phyloP scores from a whole-genome alignment of 495 filamentous ascomycete species.

The Penicillium fimorum region DNA sequence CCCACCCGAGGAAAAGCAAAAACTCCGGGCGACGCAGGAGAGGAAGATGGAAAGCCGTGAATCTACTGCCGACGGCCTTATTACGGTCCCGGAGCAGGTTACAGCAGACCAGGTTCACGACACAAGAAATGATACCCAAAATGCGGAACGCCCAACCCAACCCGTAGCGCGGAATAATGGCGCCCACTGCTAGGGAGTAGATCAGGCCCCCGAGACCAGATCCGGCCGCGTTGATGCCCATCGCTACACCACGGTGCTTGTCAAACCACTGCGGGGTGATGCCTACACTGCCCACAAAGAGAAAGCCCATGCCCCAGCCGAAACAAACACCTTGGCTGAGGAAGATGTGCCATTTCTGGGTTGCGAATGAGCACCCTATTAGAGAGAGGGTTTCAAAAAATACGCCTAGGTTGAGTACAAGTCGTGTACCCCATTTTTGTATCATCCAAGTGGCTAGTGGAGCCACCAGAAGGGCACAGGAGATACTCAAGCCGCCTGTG shows the following conservation, averaged over 20 bases:
- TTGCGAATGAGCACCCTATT: conserved; percentile 67
- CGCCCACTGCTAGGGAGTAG: conserved; percentile 49
- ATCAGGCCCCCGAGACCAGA: conserved; percentile 74
- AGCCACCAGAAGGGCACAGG: conserved; percentile 60
- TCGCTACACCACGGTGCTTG: conserved; percentile 66
- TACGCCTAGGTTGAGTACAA: conserved; percentile 58
- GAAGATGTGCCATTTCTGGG: conserved; percentile 68
- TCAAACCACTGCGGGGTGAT: conserved; percentile 80
- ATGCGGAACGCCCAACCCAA: conserved; percentile 74
- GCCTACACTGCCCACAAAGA: conserved; percentile 68
- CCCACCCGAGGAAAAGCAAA: conserved; percentile 64
- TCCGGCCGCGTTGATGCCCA: conserved; percentile 68
- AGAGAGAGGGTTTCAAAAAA: conserved; percentile 59
- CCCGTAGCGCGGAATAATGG: conserved; percentile 59
- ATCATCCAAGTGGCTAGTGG: conserved; percentile 62
- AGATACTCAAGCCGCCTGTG: conserved; percentile 69
- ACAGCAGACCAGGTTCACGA: conserved; percentile 60
- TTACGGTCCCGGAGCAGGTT: conserved; percentile 70
- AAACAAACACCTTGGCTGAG: conserved; percentile 76
- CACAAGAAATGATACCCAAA: conserved; percentile 63
- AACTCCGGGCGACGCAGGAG: conserved; percentile 63
- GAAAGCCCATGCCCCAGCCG: conserved; percentile 72
- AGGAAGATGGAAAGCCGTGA: conserved; percentile 60
- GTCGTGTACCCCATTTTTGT: conserved; percentile 52
- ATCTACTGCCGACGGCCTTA: conserved; percentile 59